A percentile compares a stretch with the other conserved stretches of the same genome.
These are phyloP conservation scores for Marvania coccoides DNA, from an alignment of 139 green algal genomes.

Conservation along the genomic window DNA sequence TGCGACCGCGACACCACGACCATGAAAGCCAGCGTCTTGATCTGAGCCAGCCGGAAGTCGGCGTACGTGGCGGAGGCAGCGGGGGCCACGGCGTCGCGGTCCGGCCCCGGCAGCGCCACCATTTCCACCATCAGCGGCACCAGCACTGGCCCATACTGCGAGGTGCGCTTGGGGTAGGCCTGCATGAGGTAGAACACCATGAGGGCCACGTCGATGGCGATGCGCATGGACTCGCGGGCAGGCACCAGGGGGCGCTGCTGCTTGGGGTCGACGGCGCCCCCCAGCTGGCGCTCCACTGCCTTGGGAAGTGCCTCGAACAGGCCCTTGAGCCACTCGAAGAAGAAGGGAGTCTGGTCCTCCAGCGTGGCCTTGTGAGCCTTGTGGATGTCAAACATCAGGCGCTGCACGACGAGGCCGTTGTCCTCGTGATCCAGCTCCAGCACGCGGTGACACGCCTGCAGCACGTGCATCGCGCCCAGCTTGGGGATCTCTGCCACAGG, in stretches of 20 bases:
- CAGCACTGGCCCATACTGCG: slow-evolving; percentile 7
- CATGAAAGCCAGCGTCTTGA: slow-evolving; percentile 56
- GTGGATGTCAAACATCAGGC: slow-evolving; percentile 81
- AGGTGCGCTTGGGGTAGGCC: slow-evolving; percentile 11
- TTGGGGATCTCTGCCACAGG: slow-evolving; percentile 10
- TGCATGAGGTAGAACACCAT: slow-evolving; percentile 28
- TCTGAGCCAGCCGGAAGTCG: slow-evolving; percentile 60
- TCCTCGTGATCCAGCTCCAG: slow-evolving; percentile 82
- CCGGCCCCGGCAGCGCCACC: background rate
- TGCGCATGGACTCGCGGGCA: background rate
- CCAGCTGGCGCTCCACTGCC: background rate
- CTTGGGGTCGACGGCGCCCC: background rate
- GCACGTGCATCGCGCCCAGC: slow-evolving; percentile 48
- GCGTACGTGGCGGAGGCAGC: slow-evolving; percentile 12
- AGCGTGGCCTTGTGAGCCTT: slow-evolving; percentile 60
- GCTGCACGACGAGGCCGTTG: slow-evolving; percentile 70
- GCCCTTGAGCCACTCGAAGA: slow-evolving; percentile 68
- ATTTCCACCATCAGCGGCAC: slow-evolving; percentile 18
- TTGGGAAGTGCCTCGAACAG: background rate
- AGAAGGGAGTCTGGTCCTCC: slow-evolving; percentile 54
- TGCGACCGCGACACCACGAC: slow-evolving; percentile 24
- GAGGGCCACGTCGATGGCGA: slow-evolving; percentile 9
- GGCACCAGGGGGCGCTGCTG: background rate
- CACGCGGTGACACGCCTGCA: slow-evolving; percentile 55
- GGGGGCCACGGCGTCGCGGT: background rate